These are phyloP conservation scores for Alternaria sp. DNA, from an alignment of 2,329 filamentous ascomycete species.

Conservation along the genomic window DNA sequence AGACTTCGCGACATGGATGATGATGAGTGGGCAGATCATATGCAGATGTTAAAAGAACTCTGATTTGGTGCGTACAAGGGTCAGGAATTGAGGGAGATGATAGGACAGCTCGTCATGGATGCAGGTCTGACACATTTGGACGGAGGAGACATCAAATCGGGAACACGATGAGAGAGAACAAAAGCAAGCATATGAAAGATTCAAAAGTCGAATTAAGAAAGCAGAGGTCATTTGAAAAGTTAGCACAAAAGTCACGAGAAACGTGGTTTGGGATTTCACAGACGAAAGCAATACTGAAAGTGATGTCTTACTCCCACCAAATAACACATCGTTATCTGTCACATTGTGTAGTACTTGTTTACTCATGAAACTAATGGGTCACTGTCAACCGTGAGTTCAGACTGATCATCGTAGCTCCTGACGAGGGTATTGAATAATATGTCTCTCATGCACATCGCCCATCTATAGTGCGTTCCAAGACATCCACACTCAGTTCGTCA, in stretches of 20 bases:
- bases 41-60: not conserved
- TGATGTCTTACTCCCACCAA: too few species aligned
- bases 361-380: too few species aligned
- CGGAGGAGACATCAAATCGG: not conserved
- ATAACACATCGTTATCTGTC: too few species aligned
- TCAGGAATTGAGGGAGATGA: not conserved
- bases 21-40: too few species aligned
- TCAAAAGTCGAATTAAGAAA: not conserved
- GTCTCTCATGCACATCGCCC: not conserved
- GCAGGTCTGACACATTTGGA: not conserved
- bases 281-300: not conserved
- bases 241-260: not conserved
- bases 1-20: too few species aligned
- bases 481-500: slow-evolving; percentile 4
- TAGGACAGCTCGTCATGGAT: not conserved
- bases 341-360: too few species aligned
- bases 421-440: not conserved
- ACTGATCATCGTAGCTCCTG: not conserved
- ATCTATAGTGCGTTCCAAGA: not conserved
- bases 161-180: not conserved
- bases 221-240: not conserved
- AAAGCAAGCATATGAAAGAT: not conserved
- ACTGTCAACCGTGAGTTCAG: not conserved
- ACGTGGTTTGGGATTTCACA: accelerated
- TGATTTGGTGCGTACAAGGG: not conserved